Base-by-base conservation (phyloP, 805 yeast species). In the Saccharomycopsis sp. region DNA sequence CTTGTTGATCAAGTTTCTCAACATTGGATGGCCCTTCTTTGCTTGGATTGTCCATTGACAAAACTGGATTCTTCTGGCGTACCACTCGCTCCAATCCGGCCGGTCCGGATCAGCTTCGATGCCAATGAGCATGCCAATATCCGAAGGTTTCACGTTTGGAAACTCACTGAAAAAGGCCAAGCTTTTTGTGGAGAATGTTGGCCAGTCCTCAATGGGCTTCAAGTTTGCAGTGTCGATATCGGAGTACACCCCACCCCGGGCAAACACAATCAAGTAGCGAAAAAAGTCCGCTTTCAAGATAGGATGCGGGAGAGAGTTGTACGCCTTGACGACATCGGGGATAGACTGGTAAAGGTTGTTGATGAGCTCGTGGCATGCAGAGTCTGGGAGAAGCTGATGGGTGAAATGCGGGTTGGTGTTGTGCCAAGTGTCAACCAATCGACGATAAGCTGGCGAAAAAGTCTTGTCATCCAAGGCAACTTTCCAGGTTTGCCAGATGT, bases 101-200 rank as follows among this genome's bases (percentile, higher is more conserved):
- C 97, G 68, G 57, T 89, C 96, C 0, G 97, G 96, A 53, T 89
- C 98, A 1, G 96, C 96, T 58, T 92, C 98, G 32, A 89, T 84
- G 0, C 97, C 97, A 5, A 89, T 73, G 2, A 80, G 77, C 17
- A 89, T 65, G 0, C 97, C 97, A 6, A 26, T 5, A n/a, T 23
- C 30, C 8, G 22, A 12, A 6, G 38, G 38, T 10, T 9, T 10
- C 2, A 85, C 72, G n/a, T 57, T 56, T 42, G 37, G 44, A n/a
- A 18, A n/a, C 7, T 46, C 53, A 16, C 23, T 25, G 15, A 23
- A 30, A 9, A 39, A 26, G 27, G 40, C 50, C 41, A 46, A 45
- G 9, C 51, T 22, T 3, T 55, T 50, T 3, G 31, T 52, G 42
- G 68, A 61, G 30, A 61, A 58, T 0, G 89, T 74, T n/a, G 78